Base-by-base conservation (phyloP, 768 basidiomycete species). In the Lactarius hengduanensis region DNA sequence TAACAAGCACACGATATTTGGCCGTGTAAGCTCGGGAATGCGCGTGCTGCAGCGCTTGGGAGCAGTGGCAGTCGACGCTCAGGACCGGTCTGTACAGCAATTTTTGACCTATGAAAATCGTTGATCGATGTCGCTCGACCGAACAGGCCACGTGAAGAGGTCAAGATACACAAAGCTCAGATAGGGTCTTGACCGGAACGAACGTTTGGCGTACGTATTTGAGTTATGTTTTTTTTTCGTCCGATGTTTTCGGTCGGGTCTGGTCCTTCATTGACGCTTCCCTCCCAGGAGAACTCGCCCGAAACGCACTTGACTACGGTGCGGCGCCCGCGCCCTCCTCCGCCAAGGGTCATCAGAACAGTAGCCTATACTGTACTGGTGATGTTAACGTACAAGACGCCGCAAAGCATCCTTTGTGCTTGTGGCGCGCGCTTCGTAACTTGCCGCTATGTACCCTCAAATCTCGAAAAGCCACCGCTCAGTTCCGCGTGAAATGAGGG, bases 21-120 rank as follows among this genome's bases (percentile, higher is more conserved):
- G 97, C 0, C 87, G 97, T 8, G 94, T 99, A 8, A 86, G 84
- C 73, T 81, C 86, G 22, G 97, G 96, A 0, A 98, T 98, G 89
- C 83, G 91, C 41, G 95, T 98, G 10, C 84, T 97, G 20, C 92
- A 97, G 72, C 82, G 97, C 43, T 76, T 99, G 53, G 96, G 96
- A 43, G 89, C 95, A 1, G 96, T 98, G 3, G 89, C 86, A 3
- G 91, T 92, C 20, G 94, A 99, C 73, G 82, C 82, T 20, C 92
- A 98, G 72, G 95, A 98, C 75, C 82, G 85, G 95, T 91, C 59
- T 59, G 89, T 79, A 28, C 41, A 41, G 8, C 43, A 15, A 45
- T 22, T 45, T 56, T 50, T 40, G 16, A 15, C 2, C 10, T 7
- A n/a, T 28, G n/a, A 55, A 32, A 64, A 36, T 47, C 28, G 30